These are phyloP conservation scores for Lactarius quietus DNA, from an alignment of 768 basidiomycete genomes.

Conservation along the genomic window DNA sequence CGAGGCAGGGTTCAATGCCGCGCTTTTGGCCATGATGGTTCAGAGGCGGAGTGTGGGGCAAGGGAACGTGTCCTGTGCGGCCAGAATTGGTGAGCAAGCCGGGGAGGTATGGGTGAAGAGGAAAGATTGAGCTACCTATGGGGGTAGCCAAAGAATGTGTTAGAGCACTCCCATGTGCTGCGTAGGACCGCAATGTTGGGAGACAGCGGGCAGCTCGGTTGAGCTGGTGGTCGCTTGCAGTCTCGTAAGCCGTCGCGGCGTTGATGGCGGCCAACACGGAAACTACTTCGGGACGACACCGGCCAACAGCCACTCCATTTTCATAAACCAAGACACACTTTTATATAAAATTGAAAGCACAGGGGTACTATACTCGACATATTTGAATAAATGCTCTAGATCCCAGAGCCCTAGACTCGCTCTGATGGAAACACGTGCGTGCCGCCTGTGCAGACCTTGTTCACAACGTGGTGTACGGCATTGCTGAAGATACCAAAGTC, in stretches of 20 bases:
- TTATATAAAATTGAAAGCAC: neutral
- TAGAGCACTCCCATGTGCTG: conserved; percentile 26
- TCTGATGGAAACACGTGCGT: neutral
- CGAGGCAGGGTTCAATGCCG: conserved; percentile 75
- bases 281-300: conserved; percentile 9
- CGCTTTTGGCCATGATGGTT: conserved; percentile 63
- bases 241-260: conserved; percentile 25
- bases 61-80: conserved; percentile 20
- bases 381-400: neutral
- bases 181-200: conserved; percentile 9
- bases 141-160: conserved; percentile 5
- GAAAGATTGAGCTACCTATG: conserved; percentile 19
- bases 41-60: conserved; percentile 17
- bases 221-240: conserved; percentile 24
- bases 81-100: conserved; percentile 16
- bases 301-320: conserved; percentile 13
- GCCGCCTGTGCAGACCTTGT: neutral
- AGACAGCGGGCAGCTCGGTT: conserved; percentile 24
- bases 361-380: neutral
- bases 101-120: conserved; percentile 11
- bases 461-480: neutral
- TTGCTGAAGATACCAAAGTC: conserved; percentile 2
- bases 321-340: neutral
- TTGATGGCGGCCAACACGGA: conserved; percentile 26
- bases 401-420: neutral